Percentiles rank a stretch among this genome's conserved stretches.
phyloP scores from a whole-genome alignment of 129 eudicot species.

The carrot (Daucus carota) region DNA sequence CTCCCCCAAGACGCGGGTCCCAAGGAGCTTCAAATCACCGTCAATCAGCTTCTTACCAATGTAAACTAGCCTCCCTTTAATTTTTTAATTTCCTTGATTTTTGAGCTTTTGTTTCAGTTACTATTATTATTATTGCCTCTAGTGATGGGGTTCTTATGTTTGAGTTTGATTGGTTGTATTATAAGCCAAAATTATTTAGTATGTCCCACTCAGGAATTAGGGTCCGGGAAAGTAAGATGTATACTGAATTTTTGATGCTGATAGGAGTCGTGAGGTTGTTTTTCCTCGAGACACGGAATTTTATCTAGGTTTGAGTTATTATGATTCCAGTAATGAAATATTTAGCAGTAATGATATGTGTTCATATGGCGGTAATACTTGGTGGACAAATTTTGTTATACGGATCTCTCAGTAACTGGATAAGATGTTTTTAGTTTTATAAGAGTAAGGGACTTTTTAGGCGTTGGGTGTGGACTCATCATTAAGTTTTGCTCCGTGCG shows the following conservation, averaged over 20 bases:
- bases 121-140: too few relatives aligned
- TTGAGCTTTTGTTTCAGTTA: neutral
- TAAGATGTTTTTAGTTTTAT: neutral
- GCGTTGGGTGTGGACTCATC: neutral
- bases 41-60: slow-evolving; percentile 62
- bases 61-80: slow-evolving; percentile 19
- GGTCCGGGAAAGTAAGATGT: too few relatives aligned
- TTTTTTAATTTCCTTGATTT: neutral
- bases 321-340: neutral
- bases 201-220: too few relatives aligned
- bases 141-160: too few relatives aligned
- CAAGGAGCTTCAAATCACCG: slow-evolving; percentile 88
- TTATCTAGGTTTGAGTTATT: too few relatives aligned
- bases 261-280: too few relatives aligned
- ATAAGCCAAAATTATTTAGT: too few relatives aligned
- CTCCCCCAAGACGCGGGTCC: slow-evolving; percentile 90
- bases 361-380: too few relatives aligned
- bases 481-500: neutral
- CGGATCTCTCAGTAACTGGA: neutral
- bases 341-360: neutral
- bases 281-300: too few relatives aligned
- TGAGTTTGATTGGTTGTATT: neutral
- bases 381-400: too few relatives aligned
- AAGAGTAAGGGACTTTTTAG: neutral
- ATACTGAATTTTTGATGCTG: too few relatives aligned